Evolutionary conservation across 306 rosid genomes (phyloP).

Genomic region (Sicyos baderoa): DNA sequence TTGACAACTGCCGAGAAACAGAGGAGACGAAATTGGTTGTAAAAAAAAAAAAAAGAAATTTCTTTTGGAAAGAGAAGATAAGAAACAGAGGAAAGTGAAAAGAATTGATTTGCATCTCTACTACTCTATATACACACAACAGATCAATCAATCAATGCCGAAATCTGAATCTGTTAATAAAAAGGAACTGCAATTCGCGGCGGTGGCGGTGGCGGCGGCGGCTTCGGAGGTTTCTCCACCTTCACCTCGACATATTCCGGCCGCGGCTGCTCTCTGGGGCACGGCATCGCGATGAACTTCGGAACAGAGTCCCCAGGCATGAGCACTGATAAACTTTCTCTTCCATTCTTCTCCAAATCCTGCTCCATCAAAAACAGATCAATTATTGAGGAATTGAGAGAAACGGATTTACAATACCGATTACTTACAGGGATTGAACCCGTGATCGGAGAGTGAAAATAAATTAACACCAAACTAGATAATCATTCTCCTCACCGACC

Average conservation of each 20-base stretch:
- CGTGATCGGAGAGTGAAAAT: no score
- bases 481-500: no score
- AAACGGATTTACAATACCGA: no score
- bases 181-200: conserved; percentile 43
- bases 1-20: neutral
- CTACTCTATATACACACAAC: neutral
- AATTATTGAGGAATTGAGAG: no score
- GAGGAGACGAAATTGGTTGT: neutral
- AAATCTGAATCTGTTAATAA: conserved; percentile 19
- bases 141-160: conserved; percentile 17
- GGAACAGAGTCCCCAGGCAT: conserved; percentile 86
- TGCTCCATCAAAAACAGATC: neutral
- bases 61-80: neutral
- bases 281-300: conserved; percentile 82
- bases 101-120: neutral
- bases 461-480: no score
- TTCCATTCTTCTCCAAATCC: conserved; percentile 36
- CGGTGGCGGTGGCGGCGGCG: conserved; percentile 14
- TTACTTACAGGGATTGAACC: no score
- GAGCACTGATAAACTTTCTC: conserved; percentile 63
- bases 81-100: neutral
- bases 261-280: conserved; percentile 54
- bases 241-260: conserved; percentile 33
- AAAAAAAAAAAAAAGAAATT: neutral
- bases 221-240: conserved; percentile 43